These are phyloP conservation scores for Puccinia hordei DNA, from an alignment of 1,284 basidiomycete species.

Conservation along the genomic window DNA sequence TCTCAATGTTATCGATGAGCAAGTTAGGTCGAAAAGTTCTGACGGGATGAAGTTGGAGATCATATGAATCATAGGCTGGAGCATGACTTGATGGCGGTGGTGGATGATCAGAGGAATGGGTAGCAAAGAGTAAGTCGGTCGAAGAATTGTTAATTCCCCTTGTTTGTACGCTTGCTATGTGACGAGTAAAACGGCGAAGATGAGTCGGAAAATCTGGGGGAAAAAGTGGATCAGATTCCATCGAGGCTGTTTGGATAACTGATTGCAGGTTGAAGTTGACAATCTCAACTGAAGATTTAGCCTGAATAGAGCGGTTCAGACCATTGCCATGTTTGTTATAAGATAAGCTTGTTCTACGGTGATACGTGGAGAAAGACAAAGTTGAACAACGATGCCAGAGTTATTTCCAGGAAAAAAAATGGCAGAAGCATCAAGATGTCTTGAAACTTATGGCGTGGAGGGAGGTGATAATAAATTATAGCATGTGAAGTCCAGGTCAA, in stretches of 20 bases:
- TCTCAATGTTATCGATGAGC: slow-evolving; percentile 28
- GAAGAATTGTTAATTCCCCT: slow-evolving; percentile 23
- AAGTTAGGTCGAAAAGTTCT: slow-evolving; percentile 12
- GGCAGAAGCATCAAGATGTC: no score
- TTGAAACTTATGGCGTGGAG: no score
- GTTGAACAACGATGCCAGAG: no score
- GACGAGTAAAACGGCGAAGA: slow-evolving; percentile 24
- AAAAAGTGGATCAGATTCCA: slow-evolving; percentile 34
- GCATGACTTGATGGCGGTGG: slow-evolving; percentile 7
- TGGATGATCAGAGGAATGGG: slow-evolving; percentile 12
- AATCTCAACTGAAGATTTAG: no score
- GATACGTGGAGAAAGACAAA: no score
- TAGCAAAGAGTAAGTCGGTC: slow-evolving; percentile 24
- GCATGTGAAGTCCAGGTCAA: no score
- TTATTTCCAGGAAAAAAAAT: no score
- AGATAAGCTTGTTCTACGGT: no score
- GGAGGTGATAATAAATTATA: no score
- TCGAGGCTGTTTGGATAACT: background rate
- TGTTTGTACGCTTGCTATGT: slow-evolving; percentile 25
- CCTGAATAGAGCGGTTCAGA: no score
- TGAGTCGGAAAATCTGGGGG: slow-evolving; percentile 19
- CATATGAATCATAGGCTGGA: slow-evolving; percentile 34
- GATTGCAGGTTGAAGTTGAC: background rate
- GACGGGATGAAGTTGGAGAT: slow-evolving; percentile 32
- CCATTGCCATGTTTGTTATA: no score